Percentiles rank a stretch among this genome's conserved stretches.
Conservation (phyloP, 139 green algal genomes). For the Chlorella sp. region DNA sequence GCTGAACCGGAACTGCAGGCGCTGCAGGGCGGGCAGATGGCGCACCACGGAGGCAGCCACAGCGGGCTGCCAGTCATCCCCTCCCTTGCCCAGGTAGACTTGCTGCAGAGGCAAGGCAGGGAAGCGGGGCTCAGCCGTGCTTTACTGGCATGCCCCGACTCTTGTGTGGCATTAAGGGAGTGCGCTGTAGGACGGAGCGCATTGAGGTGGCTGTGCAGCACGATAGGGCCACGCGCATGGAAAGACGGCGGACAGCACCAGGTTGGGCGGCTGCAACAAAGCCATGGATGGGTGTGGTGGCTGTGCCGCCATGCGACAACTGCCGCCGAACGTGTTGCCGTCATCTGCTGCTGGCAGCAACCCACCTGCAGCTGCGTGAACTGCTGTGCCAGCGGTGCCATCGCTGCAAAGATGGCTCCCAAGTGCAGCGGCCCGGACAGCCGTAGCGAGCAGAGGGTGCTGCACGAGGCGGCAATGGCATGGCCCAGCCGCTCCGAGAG, state of each 20-base stretch:
- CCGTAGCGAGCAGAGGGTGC: background rate
- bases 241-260: too few species aligned
- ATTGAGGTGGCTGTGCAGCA: too few species aligned
- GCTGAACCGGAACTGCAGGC: constrained; percentile 1
- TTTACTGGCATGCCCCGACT: too few species aligned
- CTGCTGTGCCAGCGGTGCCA: background rate
- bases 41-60: background rate
- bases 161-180: too few species aligned
- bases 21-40: background rate
- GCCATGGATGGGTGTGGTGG: background rate
- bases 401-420: background rate
- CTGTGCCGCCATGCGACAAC: background rate
- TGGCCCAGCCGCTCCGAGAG: background rate
- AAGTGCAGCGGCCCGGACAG: background rate
- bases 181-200: too few species aligned
- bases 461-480: background rate
- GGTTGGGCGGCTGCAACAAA: too few species aligned
- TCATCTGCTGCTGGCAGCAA: too few species aligned
- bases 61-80: background rate
- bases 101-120: too few species aligned
- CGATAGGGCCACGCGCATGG: too few species aligned
- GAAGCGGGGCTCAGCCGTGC: too few species aligned
- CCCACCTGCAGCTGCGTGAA: constrained; percentile 5
- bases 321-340: background rate
- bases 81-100: background rate